phyloP scores from a whole-genome alignment of 2,329 filamentous ascomycete species.

The Pseudogymnoascus sp. region DNA sequence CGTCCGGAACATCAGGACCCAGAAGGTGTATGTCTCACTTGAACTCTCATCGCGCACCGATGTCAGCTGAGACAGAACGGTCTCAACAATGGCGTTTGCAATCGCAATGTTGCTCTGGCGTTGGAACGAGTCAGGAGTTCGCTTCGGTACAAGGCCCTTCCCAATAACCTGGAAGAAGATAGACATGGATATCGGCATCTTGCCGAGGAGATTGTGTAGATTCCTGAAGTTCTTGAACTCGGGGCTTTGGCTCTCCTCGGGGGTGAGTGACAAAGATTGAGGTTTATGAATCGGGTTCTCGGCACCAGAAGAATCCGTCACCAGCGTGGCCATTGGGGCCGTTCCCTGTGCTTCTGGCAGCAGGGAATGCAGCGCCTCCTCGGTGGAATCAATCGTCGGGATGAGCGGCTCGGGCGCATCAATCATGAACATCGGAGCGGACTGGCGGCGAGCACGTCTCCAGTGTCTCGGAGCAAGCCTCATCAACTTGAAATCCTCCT shows the following conservation, averaged over 20 bases:
- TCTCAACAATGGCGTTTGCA: conserved; percentile 60
- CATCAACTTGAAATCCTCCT: conserved; percentile 72
- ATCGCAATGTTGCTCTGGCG: conserved; percentile 46
- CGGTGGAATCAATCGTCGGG: conserved; percentile 16
- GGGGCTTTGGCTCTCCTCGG: conserved; percentile 10
- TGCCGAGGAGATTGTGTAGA: conserved; percentile 67
- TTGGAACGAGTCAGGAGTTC: conserved; percentile 57
- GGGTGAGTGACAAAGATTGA: not conserved
- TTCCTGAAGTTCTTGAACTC: conserved; percentile 69
- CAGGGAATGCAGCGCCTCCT: conserved; percentile 22
- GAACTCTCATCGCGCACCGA: conserved; percentile 36
- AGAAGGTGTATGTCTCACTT: conserved; percentile 65
- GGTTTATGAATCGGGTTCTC: conserved; percentile 5
- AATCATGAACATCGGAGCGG: not conserved
- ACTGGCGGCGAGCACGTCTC: conserved; percentile 26
- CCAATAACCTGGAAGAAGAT: conserved; percentile 81
- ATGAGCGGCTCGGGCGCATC: not conserved
- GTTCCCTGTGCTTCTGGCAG: conserved; percentile 14
- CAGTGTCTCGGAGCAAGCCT: conserved; percentile 65
- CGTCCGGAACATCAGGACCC: conserved; percentile 71
- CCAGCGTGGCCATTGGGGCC: conserved; percentile 4
- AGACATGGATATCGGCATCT: conserved; percentile 70
- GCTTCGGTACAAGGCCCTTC: conserved; percentile 68
- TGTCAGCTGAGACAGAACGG: conserved; percentile 58
- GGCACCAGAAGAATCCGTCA: conserved; percentile 4